These are phyloP conservation scores for Albophoma yamanashiensis DNA, from an alignment of 2,329 filamentous ascomycete species.

Conservation along the genomic window DNA sequence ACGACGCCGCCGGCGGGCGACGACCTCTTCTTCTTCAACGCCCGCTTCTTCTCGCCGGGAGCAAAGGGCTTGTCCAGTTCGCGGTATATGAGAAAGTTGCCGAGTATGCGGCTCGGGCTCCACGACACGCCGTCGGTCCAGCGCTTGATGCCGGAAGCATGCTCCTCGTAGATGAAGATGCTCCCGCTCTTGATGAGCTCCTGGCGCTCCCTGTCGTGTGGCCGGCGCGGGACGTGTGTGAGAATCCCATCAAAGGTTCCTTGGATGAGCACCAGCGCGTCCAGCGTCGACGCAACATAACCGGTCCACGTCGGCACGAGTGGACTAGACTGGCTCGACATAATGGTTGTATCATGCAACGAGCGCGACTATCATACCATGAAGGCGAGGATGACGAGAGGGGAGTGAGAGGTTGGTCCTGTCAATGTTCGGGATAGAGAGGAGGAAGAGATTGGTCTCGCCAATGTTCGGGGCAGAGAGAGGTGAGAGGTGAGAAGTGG, in stretches of 20 bases:
- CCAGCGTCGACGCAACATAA: conserved; percentile 56
- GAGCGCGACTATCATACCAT: neutral
- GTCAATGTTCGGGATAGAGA: neutral
- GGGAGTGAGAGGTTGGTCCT: neutral
- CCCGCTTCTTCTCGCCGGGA: conserved; percentile 76
- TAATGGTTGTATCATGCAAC: conserved; percentile 5
- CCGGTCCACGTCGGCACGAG: conserved; percentile 58
- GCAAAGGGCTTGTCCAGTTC: conserved; percentile 70
- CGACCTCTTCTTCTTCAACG: conserved; percentile 57
- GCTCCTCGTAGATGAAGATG: conserved; percentile 87
- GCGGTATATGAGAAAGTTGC: conserved; percentile 78
- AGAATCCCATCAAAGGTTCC: conserved; percentile 61
- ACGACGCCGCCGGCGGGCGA: conserved; percentile 18
- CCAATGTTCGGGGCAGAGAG: neutral
- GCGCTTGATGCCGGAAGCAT: conserved; percentile 80
- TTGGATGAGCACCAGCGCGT: conserved; percentile 74
- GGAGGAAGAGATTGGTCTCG: neutral
- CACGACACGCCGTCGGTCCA: conserved; percentile 91
- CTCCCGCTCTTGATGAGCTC: conserved; percentile 73
- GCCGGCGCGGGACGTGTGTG: conserved; percentile 68
- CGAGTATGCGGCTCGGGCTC: conserved; percentile 79
- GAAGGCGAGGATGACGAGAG: neutral
- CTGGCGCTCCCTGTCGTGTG: conserved; percentile 73
- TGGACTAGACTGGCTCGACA: conserved; percentile 17
- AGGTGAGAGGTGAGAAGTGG: neutral